phyloP scores from a whole-genome alignment of 1,139 yeast genomes.

The Ogataea hybrid region DNA sequence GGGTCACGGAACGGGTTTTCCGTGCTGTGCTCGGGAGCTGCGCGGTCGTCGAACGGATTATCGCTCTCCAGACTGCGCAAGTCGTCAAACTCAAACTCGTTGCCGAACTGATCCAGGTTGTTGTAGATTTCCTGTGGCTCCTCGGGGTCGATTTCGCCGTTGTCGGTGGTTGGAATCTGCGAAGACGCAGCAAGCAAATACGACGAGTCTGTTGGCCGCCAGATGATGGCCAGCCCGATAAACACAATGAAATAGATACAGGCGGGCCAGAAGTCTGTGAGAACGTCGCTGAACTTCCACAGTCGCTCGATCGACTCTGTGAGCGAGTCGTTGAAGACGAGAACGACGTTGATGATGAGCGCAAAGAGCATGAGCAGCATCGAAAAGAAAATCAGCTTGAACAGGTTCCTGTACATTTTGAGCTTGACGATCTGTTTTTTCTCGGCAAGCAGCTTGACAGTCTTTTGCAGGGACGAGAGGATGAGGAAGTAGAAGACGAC shows the following conservation, averaged over 20 bases:
- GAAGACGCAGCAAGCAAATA: conserved; percentile 81
- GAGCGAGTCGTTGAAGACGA: conserved; percentile 70
- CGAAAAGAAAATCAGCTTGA: conserved; percentile 71
- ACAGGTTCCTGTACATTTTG: conserved; percentile 76
- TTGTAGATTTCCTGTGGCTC: too few species aligned
- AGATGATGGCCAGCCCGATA: conserved; percentile 80
- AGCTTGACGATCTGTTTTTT: conserved; percentile 93
- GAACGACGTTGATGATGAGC: conserved; percentile 65
- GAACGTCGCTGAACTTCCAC: conserved; percentile 90
- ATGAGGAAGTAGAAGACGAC: conserved; percentile 74
- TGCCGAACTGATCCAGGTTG: too few species aligned
- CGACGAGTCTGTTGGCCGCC: conserved; percentile 98
- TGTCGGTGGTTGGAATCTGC: too few species aligned
- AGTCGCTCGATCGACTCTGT: conserved; percentile 78
- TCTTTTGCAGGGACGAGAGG: conserved; percentile 67
- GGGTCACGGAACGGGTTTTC: too few species aligned
- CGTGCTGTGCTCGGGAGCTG: too few species aligned
- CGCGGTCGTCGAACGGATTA: too few species aligned
- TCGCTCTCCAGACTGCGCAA: too few species aligned
- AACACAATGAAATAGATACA: conserved; percentile 83
- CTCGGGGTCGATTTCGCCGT: too few species aligned
- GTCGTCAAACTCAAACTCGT: too few species aligned
- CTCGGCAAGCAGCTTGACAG: conserved; percentile 70
- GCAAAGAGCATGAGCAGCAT: conserved; percentile 60
- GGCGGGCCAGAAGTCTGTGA: conserved; percentile 94